Base-by-base conservation (phyloP, 1,139 yeast genomes). In the Pichia sp. region DNA sequence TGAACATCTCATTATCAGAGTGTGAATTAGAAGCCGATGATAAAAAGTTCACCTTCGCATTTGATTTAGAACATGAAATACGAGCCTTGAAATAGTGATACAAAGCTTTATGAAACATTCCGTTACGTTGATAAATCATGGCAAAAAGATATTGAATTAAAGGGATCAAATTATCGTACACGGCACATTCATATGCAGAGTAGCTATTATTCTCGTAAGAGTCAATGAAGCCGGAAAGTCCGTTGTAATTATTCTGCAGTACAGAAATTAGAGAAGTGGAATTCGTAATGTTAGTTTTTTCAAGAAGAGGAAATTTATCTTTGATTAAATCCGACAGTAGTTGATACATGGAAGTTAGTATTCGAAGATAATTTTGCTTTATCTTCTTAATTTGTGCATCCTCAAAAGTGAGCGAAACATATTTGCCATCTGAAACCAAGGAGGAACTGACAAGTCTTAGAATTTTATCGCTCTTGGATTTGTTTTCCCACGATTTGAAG, bases 141-240 rank as follows among this genome's bases (percentile, higher is more conserved):
- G 74, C 83, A 53, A 72, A 69, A 15, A 77, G 57, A 58, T 75
- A 76, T 38, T 69, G 67, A 2, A 75, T 61, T 45, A 67, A 63
- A 0, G 80, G 75, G 3, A 74, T 59, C 11, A 77, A 56, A 10
- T 64, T 61, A 47, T 69, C 70, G 57, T 70, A 75, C 32, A 67
- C 63, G 7, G 66, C 57, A 52, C 70, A 58, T 50, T 76, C 79
- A 54, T 71, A 73, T 1, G 65, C 65, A 0, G 73, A 65, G 50
- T 73, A 71, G 15, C 59, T 59, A 1, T 70, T 69, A 1, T 65
- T 56, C 52, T 74, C 73, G 54, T 70, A 75, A 16, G 65, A 65
- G 15, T 58, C 59, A 58, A 78, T 68, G 54, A 76, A 77, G 15
- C 67, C 65, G 49, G 69, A 64, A 36, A 75, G 29, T 32, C 16